Conservation (phyloP, 768 basidiomycete species). For the Artomyces pyxidatus region DNA sequence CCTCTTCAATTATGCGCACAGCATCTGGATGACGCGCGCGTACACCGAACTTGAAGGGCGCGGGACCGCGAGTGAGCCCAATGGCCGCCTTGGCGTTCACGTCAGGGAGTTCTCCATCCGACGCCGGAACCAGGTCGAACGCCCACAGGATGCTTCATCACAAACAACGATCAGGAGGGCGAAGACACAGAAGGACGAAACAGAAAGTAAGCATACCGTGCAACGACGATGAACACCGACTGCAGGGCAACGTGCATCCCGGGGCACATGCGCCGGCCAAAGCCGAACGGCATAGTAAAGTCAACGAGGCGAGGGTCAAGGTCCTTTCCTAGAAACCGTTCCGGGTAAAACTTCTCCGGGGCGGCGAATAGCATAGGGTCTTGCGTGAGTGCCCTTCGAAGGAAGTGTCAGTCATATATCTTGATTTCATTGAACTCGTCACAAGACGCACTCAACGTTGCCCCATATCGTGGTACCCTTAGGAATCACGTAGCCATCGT, state of each 20-base stretch:
- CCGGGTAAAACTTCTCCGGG: constrained; percentile 11
- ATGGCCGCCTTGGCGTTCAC: neutral
- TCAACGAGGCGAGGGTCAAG: neutral
- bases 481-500: constrained; percentile 8
- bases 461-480: constrained; percentile 2
- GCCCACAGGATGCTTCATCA: neutral
- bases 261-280: constrained; percentile 2
- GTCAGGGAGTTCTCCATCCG: neutral
- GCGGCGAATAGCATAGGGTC: constrained; percentile 7
- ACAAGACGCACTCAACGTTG: constrained; percentile 8
- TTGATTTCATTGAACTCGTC: too few relatives aligned
- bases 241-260: constrained; percentile 3
- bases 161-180: neutral
- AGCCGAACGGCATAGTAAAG: constrained; percentile 3
- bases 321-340: constrained; percentile 9
- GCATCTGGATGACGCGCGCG: neutral
- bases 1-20: neutral
- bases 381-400: constrained; percentile 11
- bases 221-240: constrained; percentile 1
- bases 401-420: neutral
- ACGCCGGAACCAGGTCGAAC: neutral
- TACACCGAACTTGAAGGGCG: neutral
- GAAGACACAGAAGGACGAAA: neutral
- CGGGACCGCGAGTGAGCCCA: neutral
- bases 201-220: neutral